These are phyloP conservation scores for Phytophthora aleatoria DNA, from an alignment of 352 stramenopile species.

Conservation along the genomic window DNA sequence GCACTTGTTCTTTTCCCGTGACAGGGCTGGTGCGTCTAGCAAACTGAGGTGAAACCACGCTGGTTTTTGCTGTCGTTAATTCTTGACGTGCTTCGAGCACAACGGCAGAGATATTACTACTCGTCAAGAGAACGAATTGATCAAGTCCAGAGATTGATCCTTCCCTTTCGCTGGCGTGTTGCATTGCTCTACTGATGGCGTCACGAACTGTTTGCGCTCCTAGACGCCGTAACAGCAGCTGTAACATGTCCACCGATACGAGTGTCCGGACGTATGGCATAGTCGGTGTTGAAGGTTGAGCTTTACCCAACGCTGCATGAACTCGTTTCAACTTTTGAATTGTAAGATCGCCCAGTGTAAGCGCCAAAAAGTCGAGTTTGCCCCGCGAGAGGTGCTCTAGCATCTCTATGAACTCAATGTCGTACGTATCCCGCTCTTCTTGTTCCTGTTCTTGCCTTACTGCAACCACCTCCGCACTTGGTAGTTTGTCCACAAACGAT, in stretches of 20 bases:
- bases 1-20: conserved; percentile 6
- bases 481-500: conserved; percentile 9
- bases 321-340: conserved; percentile 34
- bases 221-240: conserved; percentile 39
- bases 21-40: not conserved
- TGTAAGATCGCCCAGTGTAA: conserved; percentile 36
- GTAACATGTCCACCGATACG: conserved; percentile 51
- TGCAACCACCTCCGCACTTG: not conserved
- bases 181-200: conserved; percentile 30
- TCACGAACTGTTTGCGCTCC: conserved; percentile 31
- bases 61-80: conserved; percentile 13
- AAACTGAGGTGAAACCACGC: not conserved
- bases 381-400: conserved; percentile 38
- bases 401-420: conserved; percentile 37
- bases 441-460: conserved; percentile 9
- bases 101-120: conserved; percentile 43
- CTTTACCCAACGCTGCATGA: conserved; percentile 30
- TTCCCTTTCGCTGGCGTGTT: conserved; percentile 27
- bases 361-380: conserved; percentile 29
- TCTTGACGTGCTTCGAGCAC: conserved; percentile 37
- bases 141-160: conserved; percentile 22
- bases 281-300: not conserved
- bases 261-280: conserved; percentile 43
- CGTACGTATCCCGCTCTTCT: conserved; percentile 15
- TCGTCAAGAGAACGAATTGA: conserved; percentile 34